Evolutionary conservation across 2,329 filamentous ascomycete genomes (phyloP).

Genomic region (Colletotrichum liaoningense): DNA sequence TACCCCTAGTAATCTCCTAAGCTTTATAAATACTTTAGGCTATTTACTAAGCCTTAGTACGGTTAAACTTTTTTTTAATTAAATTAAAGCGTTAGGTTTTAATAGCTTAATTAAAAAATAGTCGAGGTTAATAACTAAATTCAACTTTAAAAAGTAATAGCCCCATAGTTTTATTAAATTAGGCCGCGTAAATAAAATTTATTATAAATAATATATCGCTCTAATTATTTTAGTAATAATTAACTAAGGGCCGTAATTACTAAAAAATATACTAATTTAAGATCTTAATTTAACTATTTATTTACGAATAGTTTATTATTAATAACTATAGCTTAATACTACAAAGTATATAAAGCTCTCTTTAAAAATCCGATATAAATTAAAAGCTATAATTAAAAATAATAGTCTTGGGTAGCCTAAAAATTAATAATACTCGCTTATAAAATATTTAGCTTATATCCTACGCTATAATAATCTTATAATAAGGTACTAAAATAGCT

Average conservation of each 20-base stretch:
- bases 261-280: too few species aligned
- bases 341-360: accelerated
- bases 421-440: accelerated
- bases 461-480: too few species aligned
- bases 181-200: accelerated
- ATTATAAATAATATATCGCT: accelerated
- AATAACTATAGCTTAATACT: accelerated
- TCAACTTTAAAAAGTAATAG: accelerated
- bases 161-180: accelerated
- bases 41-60: accelerated
- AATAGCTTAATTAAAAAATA: too few species aligned
- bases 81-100: accelerated
- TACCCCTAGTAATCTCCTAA: accelerated
- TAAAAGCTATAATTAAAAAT: accelerated
- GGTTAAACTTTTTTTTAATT: too few species aligned
- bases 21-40: accelerated
- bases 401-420: accelerated
- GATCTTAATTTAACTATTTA: accelerated
- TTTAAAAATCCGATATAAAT: accelerated
- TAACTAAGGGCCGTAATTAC: accelerated
- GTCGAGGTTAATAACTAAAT: accelerated
- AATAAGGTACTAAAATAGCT: accelerated
- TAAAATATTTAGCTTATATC: too few species aligned
- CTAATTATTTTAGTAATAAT: accelerated
- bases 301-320: too few species aligned